Conservation (phyloP, 208 protist species). For the Leishmania guyanensis region DNA sequence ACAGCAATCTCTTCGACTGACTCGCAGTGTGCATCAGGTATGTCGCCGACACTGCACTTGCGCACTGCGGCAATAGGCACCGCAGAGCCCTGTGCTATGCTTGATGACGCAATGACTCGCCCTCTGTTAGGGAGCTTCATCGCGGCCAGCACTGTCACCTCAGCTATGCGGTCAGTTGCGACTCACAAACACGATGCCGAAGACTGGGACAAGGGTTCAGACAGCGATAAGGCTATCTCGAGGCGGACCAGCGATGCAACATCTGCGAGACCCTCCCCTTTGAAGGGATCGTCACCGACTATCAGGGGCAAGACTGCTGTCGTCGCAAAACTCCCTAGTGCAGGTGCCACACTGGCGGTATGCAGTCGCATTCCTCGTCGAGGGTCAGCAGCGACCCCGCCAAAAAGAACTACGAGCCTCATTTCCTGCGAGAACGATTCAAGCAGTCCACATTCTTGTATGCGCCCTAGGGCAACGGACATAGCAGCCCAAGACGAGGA, state of each 20-base stretch:
- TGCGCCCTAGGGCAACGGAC: background rate
- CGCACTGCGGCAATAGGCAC: no score
- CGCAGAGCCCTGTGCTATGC: background rate
- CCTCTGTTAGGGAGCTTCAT: background rate
- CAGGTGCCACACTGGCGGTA: background rate
- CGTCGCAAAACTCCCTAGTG: background rate
- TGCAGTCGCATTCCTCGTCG: background rate
- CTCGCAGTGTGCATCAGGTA: background rate
- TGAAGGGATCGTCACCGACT: background rate
- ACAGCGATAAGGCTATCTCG: background rate
- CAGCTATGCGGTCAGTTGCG: background rate
- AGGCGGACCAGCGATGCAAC: background rate
- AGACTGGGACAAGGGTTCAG: background rate
- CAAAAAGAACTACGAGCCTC: background rate
- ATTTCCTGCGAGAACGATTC: background rate
- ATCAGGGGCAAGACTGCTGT: background rate
- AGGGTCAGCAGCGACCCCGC: no score
- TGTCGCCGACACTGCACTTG: background rate
- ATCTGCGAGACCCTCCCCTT: background rate
- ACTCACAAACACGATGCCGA: background rate
- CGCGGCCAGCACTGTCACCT: background rate
- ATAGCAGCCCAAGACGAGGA: conserved; percentile 7
- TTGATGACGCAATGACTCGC: background rate
- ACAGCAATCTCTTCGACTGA: background rate
- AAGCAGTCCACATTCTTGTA: background rate